Evolutionary conservation across 1,284 basidiomycete species (phyloP).

Genomic region (Microstroma glucosiphilum): DNA sequence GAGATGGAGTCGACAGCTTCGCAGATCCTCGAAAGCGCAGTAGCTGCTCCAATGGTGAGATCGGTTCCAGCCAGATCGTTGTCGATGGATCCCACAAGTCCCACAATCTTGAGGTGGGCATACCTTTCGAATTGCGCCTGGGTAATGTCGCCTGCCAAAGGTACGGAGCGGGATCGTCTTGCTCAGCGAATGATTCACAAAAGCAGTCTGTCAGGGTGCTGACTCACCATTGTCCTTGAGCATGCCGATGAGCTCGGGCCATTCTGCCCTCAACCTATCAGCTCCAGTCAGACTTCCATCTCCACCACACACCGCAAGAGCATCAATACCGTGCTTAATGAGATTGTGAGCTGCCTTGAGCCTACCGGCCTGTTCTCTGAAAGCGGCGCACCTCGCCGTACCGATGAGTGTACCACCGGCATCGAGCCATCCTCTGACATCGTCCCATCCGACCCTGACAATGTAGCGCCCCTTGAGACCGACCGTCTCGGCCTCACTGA

Average conservation of each 20-base stretch:
- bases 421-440: constrained; percentile 86
- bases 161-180: neutral
- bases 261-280: constrained; percentile 86
- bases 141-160: constrained; percentile 62
- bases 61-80: constrained; percentile 99
- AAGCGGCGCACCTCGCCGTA: constrained; percentile 80
- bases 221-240: constrained; percentile 61
- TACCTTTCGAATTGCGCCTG: constrained; percentile 66
- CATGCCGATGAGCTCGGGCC: constrained; percentile 72
- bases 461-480: constrained; percentile 82
- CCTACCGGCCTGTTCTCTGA: constrained; percentile 81
- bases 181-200: neutral
- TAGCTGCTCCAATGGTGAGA: constrained; percentile 90
- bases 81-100: constrained; percentile 95
- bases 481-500: constrained; percentile 61
- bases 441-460: constrained; percentile 94
- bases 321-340: constrained; percentile 91
- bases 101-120: constrained; percentile 85
- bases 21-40: constrained; percentile 90
- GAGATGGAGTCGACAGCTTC: constrained; percentile 98
- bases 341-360: constrained; percentile 80
- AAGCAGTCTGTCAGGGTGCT: neutral
- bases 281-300: constrained; percentile 94
- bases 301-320: constrained; percentile 91
- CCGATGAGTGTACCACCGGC: constrained; percentile 91